A percentile compares a stretch with the other conserved stretches of the same genome.
phyloP scores from a whole-genome alignment of 169 alveolate species.

The Plasmodium gonderi region DNA sequence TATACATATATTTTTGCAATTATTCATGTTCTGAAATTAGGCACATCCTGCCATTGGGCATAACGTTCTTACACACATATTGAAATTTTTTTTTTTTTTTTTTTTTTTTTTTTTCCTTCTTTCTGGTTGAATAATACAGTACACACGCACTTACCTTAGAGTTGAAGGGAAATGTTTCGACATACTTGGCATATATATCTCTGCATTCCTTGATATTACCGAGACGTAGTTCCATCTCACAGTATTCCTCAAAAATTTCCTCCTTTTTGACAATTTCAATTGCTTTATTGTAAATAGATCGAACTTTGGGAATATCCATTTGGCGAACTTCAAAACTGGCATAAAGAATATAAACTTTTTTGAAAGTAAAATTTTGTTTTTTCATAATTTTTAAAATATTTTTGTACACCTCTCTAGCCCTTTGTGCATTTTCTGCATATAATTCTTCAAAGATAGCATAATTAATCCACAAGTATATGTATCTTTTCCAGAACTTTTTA shows the following conservation, averaged over 20 bases:
- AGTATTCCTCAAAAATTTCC: conserved; percentile 93
- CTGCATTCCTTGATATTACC: conserved; percentile 96
- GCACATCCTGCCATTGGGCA: too few species aligned
- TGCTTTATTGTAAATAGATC: conserved; percentile 95
- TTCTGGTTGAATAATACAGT: not conserved
- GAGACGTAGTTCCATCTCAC: conserved; percentile 93
- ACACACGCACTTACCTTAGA: conserved; percentile 81
- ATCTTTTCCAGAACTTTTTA: conserved; percentile 93
- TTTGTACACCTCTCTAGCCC: conserved; percentile 91
- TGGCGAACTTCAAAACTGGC: conserved; percentile 91
- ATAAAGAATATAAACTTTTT: conserved; percentile 93
- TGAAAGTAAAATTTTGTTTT: conserved; percentile 91
- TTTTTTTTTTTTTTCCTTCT: too few species aligned
- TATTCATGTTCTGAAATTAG: too few species aligned
- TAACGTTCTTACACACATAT: too few species aligned
- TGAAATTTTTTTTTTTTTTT: too few species aligned
- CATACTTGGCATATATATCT: conserved; percentile 91
- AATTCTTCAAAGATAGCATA: conserved; percentile 96
- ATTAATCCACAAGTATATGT: conserved; percentile 95
- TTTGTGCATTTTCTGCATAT: conserved; percentile 85
- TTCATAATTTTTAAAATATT: conserved; percentile 91
- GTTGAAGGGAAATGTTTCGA: conserved; percentile 91
- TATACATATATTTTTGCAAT: too few species aligned
- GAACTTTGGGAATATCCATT: conserved; percentile 86
- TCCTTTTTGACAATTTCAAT: conserved; percentile 94